phyloP scores from a whole-genome alignment of 495 filamentous ascomycete genomes.

The Penicillium egyptiacum region DNA sequence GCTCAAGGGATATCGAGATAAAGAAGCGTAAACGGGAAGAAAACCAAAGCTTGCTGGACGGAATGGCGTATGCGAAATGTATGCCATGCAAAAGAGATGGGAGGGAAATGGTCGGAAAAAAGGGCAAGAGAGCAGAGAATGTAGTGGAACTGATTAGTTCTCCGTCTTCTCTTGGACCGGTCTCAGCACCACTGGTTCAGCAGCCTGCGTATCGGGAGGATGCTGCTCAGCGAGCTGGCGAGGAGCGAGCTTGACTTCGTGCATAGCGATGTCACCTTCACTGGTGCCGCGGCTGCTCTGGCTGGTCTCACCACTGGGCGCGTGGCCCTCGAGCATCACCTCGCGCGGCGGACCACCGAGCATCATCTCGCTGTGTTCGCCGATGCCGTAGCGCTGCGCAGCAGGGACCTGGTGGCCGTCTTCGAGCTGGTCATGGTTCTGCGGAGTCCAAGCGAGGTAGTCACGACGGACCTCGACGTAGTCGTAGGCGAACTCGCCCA shows the following conservation, averaged over 20 bases:
- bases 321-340: conserved; percentile 62
- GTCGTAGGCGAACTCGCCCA: conserved; percentile 98
- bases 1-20: conserved; percentile 35
- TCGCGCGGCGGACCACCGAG: conserved; percentile 58
- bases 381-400: conserved; percentile 77
- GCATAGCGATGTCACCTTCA: conserved; percentile 35
- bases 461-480: conserved; percentile 98
- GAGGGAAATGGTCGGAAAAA: background rate
- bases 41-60: conserved; percentile 9
- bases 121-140: background rate
- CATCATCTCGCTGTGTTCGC: conserved; percentile 73
- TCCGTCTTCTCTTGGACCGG: conserved; percentile 33
- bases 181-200: conserved; percentile 13
- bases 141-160: conserved; percentile 3
- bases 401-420: conserved; percentile 64
- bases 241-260: conserved; percentile 42
- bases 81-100: conserved; percentile 11
- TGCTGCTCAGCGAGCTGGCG: conserved; percentile 38
- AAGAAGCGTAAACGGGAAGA: conserved; percentile 15
- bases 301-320: conserved; percentile 48
- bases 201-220: conserved; percentile 24
- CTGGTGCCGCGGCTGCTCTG: conserved; percentile 44
- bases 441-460: conserved; percentile 95
- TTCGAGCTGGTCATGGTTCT: conserved; percentile 63
- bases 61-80: conserved; percentile 10